Evolutionary conservation across 2,329 filamentous ascomycete species (phyloP).

Genomic region (Capronia americana): DNA sequence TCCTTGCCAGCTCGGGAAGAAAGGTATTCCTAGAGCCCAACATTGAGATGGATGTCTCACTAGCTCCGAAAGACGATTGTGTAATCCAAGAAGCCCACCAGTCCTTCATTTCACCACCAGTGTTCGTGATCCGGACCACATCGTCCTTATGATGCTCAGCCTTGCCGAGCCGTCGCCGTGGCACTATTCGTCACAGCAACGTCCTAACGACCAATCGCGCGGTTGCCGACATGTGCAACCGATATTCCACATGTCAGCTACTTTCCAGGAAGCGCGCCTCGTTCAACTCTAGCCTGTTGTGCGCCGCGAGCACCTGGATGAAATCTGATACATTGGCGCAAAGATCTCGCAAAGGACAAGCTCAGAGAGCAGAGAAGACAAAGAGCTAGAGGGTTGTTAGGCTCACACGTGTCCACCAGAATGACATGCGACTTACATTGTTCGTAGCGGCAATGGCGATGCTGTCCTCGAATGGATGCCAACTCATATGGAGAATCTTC

Average conservation of each 20-base stretch:
- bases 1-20: background rate
- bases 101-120: background rate
- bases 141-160: constrained; percentile 6
- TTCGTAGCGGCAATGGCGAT: constrained; percentile 99
- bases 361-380: constrained; percentile 75
- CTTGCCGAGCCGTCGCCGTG: constrained; percentile 17
- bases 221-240: constrained; percentile 4
- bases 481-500: constrained; percentile 99
- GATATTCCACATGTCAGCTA: background rate
- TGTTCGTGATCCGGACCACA: constrained; percentile 1
- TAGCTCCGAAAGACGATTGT: constrained; percentile 15
- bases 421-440: constrained; percentile 74
- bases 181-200: constrained; percentile 1
- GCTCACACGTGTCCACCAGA: background rate
- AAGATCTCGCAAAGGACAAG: constrained; percentile 4
- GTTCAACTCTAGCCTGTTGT: constrained; percentile 5
- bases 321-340: constrained; percentile 18
- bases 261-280: constrained; percentile 4
- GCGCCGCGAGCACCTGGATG: constrained; percentile 11
- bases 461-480: constrained; percentile 99
- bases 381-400: constrained; percentile 63
- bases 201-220: constrained; percentile 4
- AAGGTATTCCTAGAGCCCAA: background rate
- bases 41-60: background rate
- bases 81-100: constrained; percentile 30